A percentile compares a stretch with the other conserved stretches of the same genome.
Evolutionary conservation across 2,329 filamentous ascomycete species (phyloP).

Genomic region (Curvularia lunata): DNA sequence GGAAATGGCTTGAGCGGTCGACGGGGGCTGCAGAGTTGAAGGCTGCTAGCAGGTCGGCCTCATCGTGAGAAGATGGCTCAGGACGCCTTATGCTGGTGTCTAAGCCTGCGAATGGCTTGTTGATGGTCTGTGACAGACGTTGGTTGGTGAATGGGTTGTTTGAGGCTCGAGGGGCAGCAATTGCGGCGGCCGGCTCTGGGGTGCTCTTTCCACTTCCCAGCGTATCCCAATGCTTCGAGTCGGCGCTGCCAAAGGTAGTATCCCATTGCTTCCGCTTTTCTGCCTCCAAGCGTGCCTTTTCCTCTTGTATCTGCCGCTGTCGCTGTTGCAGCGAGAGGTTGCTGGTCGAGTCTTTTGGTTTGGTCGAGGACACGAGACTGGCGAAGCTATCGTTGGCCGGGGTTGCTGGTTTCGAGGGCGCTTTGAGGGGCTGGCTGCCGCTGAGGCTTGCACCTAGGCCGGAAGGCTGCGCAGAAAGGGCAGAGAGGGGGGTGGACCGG

Average conservation of each 20-base stretch:
- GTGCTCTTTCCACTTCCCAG: slow-evolving; percentile 64
- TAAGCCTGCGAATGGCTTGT: slow-evolving; percentile 48
- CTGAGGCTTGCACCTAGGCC: slow-evolving; percentile 44
- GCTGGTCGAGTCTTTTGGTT: slow-evolving; percentile 63
- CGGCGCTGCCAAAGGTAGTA: slow-evolving; percentile 72
- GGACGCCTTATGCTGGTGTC: slow-evolving; percentile 42
- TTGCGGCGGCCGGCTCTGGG: slow-evolving; percentile 48
- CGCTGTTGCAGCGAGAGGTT: slow-evolving; percentile 72
- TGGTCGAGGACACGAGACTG: slow-evolving; percentile 70
- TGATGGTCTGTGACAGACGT: slow-evolving; percentile 46
- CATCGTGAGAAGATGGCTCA: slow-evolving; percentile 46
- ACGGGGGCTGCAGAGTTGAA: slow-evolving; percentile 66
- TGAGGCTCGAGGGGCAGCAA: slow-evolving; percentile 32
- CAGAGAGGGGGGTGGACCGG: slow-evolving; percentile 48
- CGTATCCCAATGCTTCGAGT: slow-evolving; percentile 76
- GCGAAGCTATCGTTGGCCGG: slow-evolving; percentile 74
- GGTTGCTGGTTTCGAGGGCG: slow-evolving; percentile 60
- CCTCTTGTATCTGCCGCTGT: slow-evolving; percentile 75
- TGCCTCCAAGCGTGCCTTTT: slow-evolving; percentile 77
- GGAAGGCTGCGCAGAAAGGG: slow-evolving; percentile 49
- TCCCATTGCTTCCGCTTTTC: slow-evolving; percentile 75
- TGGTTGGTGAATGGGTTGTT: slow-evolving; percentile 33
- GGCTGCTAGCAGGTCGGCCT: slow-evolving; percentile 66
- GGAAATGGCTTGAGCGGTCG: slow-evolving; percentile 65
- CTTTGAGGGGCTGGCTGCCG: slow-evolving; percentile 53